A percentile compares a stretch with the other conserved stretches of the same genome.
phyloP scores from a whole-genome alignment of 768 basidiomycete species.

The Suillus sp. region DNA sequence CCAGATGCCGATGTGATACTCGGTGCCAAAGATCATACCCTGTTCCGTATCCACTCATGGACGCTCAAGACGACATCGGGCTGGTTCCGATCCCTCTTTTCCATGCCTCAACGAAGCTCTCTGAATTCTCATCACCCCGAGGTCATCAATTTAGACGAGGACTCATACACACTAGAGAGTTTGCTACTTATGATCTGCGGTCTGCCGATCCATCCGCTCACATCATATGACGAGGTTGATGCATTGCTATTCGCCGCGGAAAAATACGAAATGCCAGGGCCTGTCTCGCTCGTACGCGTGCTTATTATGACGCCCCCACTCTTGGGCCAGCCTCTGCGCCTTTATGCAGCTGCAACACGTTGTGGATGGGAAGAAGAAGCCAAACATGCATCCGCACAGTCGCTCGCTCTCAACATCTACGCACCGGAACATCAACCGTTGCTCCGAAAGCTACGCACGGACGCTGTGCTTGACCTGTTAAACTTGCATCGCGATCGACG shows the following conservation, averaged over 20 bases:
- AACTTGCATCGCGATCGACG: slow-evolving; percentile 56
- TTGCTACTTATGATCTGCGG: slow-evolving; percentile 66
- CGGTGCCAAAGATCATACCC: slow-evolving; percentile 49
- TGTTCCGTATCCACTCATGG: slow-evolving; percentile 61
- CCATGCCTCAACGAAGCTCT: slow-evolving; percentile 46
- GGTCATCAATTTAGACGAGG: slow-evolving; percentile 59
- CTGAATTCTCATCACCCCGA: slow-evolving; percentile 32
- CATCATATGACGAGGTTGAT: slow-evolving; percentile 57
- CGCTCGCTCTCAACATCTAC: slow-evolving; percentile 56
- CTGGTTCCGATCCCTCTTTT: slow-evolving; percentile 65
- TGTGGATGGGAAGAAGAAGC: slow-evolving; percentile 63
- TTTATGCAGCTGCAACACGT: slow-evolving; percentile 57
- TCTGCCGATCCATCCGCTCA: slow-evolving; percentile 49
- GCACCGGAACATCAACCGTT: slow-evolving; percentile 44
- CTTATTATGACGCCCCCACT: slow-evolving; percentile 56
- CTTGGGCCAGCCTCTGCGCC: slow-evolving; percentile 49
- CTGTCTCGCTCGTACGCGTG: slow-evolving; percentile 59
- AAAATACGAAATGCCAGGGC: slow-evolving; percentile 72
- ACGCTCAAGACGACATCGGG: slow-evolving; percentile 65
- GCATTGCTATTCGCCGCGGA: slow-evolving; percentile 62
- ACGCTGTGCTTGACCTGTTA: slow-evolving; percentile 55
- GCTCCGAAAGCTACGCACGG: slow-evolving; percentile 49
- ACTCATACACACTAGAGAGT: slow-evolving; percentile 52
- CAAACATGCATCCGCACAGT: slow-evolving; percentile 52
- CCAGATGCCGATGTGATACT: slow-evolving; percentile 59